Conservation (phyloP, 805 yeast species). For the Myxozyma lipomycoides region DNA sequence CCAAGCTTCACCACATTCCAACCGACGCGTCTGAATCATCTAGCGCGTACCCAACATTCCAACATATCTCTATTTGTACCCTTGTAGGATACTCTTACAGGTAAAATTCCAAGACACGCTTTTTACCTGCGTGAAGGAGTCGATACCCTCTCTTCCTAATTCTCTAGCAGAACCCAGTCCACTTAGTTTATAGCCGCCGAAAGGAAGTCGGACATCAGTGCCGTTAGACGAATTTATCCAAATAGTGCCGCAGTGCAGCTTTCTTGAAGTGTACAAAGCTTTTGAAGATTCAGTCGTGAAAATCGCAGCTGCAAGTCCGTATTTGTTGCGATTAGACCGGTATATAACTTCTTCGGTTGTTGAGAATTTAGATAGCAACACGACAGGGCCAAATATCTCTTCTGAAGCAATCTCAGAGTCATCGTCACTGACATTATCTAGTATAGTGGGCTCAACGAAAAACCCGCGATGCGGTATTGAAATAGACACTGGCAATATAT, state of each 20-base stretch:
- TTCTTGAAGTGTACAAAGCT: slow-evolving; percentile 61
- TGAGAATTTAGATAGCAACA: slow-evolving; percentile 59
- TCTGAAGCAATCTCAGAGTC: slow-evolving; percentile 65
- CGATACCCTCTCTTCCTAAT: neutral
- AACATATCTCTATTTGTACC: too few relatives aligned
- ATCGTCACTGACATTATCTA: slow-evolving; percentile 61
- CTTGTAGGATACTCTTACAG: too few relatives aligned
- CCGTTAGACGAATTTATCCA: slow-evolving; percentile 71
- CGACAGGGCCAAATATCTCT: slow-evolving; percentile 89
- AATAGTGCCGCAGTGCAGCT: slow-evolving; percentile 62
- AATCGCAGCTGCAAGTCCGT: slow-evolving; percentile 80
- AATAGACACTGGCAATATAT: neutral
- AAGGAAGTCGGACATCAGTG: slow-evolving; percentile 82
- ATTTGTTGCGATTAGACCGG: slow-evolving; percentile 66
- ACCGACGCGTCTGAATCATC: too few relatives aligned
- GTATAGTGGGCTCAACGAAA: slow-evolving; percentile 71
- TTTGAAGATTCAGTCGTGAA: slow-evolving; percentile 64
- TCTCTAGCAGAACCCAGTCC: slow-evolving; percentile 44
- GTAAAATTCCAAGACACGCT: neutral
- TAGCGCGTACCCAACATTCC: too few relatives aligned
- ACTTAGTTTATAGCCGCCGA: slow-evolving; percentile 87
- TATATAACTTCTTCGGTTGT: slow-evolving; percentile 64
- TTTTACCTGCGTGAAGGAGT: neutral
- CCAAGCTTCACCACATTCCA: too few relatives aligned
- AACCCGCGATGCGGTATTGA: slow-evolving; percentile 63